Base-by-base conservation (phyloP, 2,329 filamentous ascomycete species). In the Epichloe coenophiala region DNA sequence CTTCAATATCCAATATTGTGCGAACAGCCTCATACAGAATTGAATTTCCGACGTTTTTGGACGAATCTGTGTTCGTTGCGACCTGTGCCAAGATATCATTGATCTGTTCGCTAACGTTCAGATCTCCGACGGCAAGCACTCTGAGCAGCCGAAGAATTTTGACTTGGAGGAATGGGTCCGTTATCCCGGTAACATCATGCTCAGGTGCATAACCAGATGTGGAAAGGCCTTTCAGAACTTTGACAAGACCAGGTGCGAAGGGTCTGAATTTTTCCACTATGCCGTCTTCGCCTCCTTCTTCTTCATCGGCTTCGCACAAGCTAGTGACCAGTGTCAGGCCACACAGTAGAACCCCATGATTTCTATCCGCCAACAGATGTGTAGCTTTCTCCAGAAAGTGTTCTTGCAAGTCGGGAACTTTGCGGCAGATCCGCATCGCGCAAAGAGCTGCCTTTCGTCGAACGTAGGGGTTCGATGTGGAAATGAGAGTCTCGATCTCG, bases 171-270 rank as follows among this genome's bases (percentile, higher is more conserved):
- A 98, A 98, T 1, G 93, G 93, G 67, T 98, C 94, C 40, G 91
- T 95, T 56, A 98, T 95, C 38, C 94, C 94, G n/a, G 90, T 96
- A 42, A 98, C 93, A 68, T 98, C 93, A 65, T 98, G 94, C 65
- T 98, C 93, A 3, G 93, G 93, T 11, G 93, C 88, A 68, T 98
- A 98, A 47, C 93, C 93, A 23, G 93, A 97, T 41, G 89, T 93
- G 12, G 91, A 93, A 51, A 98, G 75, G 4, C 86, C 83, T 71
- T 97, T 98, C 59, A 98, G 69, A 36, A 90, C 91, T 65, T 90
- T 87, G 51, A 97, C 91, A 50, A 98, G 72, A 33, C 82, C 81
- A 4, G 85, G 85, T n/a, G 88, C 86, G 51, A 94, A 79, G 42
- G 87, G 83, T 62, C 88, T 83, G 73, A 95, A 97, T 69, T 88